Evolutionary conservation across 2,329 filamentous ascomycete species (phyloP), one percentile per base, ranked within the genome.

Genomic region (Apiospora aurea): DNA sequence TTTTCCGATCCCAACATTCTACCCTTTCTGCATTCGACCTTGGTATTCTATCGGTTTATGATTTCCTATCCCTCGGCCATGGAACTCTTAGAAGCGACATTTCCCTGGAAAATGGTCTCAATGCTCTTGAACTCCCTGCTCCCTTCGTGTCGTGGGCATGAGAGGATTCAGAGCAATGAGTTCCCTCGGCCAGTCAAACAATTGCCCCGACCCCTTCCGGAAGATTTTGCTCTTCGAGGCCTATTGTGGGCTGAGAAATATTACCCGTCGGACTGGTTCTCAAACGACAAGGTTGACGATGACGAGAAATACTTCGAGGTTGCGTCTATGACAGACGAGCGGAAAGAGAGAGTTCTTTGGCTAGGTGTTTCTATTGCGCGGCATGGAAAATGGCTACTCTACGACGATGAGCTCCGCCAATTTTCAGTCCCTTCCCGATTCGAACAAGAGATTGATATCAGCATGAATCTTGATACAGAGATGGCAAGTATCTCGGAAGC

Each of bases 221-320:
- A 94, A 68, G 93, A 95, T 73, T 93, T 89, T 74, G 85, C 88
- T 0, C 86, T 94, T 71, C 85, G 91, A 0, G 92, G 92, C 0
- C 82, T 93, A 1, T 79, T 90, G 1, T 93, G 90, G 83, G 46
- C 29, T 29, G 85, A 89, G 2, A 83, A 84, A 14, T 91, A 91
- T 71, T 91, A 88, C 70, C 90, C 91, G 0, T 71, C 80, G 0
- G 81, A 84, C 0, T 93, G 89, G 88, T 93, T 93, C 76, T 75
- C 78, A 0, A 84, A 85, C 11, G 85, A 87, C 1, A 86, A 87
- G 72, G 85, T 90, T 6, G 91, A 93, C 38, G 91, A 93, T n/a
- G 90, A 92, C 14, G 91, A 93, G 73, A 87, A 90, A 57, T 87
- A 87, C 21, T 87, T 93, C 66, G 91, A 93, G 76, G 80, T 88